phyloP scores from a whole-genome alignment of 139 green algal genomes.

The Diplosphaera chodatii region DNA sequence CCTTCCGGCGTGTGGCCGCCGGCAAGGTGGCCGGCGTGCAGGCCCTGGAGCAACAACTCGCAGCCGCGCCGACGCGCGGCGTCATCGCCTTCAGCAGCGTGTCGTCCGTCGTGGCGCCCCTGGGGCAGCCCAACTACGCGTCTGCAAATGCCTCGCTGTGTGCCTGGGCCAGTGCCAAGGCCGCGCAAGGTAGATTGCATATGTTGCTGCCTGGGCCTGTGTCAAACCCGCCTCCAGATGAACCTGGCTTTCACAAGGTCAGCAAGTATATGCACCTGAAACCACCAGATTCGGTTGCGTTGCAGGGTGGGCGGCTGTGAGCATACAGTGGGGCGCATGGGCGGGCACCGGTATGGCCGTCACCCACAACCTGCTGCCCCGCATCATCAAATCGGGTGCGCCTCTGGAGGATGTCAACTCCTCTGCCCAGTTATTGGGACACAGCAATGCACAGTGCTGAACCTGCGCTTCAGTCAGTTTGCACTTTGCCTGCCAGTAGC shows the following conservation, averaged over 20 bases:
- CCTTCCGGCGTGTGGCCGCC: conserved; percentile 20
- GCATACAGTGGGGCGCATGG: conserved; percentile 71
- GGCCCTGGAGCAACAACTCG: neutral
- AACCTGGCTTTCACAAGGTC: too few species aligned
- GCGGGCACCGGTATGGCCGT: conserved; percentile 56
- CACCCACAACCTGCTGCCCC: conserved; percentile 11
- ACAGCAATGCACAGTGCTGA: too few species aligned
- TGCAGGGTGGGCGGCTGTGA: conserved; percentile 23
- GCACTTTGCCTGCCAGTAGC: too few species aligned
- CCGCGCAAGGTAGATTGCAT: conserved; percentile 26
- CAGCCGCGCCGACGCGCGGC: neutral
- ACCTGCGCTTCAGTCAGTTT: too few species aligned
- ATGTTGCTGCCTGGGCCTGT: too few species aligned
- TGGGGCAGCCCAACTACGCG: conserved; percentile 51
- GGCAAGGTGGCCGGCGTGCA: conserved; percentile 24
- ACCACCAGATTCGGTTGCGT: too few species aligned
- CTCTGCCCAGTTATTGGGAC: too few species aligned
- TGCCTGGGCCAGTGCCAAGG: conserved; percentile 16
- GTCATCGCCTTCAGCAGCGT: conserved; percentile 38
- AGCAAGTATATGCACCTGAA: too few species aligned
- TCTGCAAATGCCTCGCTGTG: conserved; percentile 61
- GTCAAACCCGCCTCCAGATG: too few species aligned
- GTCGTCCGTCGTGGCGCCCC: conserved; percentile 27
- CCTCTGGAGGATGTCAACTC: too few species aligned
- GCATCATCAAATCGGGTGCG: conserved; percentile 31